Evolutionary conservation across 345 rosid species (phyloP).

Genomic region (Salix exigua): DNA sequence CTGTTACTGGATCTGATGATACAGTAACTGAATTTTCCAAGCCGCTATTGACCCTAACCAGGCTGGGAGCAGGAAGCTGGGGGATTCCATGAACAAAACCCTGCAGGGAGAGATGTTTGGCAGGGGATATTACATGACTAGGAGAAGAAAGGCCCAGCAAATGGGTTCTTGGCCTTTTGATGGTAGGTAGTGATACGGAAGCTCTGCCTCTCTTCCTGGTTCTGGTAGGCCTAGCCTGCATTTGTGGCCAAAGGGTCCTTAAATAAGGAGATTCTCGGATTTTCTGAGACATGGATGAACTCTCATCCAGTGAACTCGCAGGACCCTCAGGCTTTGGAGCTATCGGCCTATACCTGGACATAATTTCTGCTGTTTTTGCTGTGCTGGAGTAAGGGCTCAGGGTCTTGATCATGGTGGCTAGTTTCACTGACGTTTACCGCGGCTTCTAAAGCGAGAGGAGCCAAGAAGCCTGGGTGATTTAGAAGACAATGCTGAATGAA

Average conservation of each 20-base stretch:
- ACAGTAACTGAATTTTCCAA: conserved; percentile 24
- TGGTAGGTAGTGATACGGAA: conserved; percentile 41
- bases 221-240: conserved; percentile 83
- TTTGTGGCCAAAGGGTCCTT: conserved; percentile 75
- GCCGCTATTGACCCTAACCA: conserved; percentile 13
- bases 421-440: neutral
- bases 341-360: conserved; percentile 87
- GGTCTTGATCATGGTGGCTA: conserved; percentile 59
- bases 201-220: conserved; percentile 83
- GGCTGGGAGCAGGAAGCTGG: conserved; percentile 36
- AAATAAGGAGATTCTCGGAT: conserved; percentile 73
- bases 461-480: neutral
- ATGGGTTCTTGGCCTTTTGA: conserved; percentile 46
- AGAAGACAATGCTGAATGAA: neutral
- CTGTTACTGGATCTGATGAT: conserved; percentile 53
- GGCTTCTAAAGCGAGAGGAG: neutral
- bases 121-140: conserved; percentile 22
- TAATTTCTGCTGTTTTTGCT: conserved; percentile 82
- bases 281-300: conserved; percentile 52
- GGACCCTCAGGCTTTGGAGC: conserved; percentile 77
- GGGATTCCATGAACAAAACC: conserved; percentile 40
- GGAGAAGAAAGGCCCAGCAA: conserved; percentile 27
- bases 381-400: conserved; percentile 41
- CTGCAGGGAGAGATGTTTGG: conserved; percentile 28
- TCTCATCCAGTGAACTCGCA: conserved; percentile 25